Conservation (phyloP, 257 asterid species). For the Solanum infundibuliforme region DNA sequence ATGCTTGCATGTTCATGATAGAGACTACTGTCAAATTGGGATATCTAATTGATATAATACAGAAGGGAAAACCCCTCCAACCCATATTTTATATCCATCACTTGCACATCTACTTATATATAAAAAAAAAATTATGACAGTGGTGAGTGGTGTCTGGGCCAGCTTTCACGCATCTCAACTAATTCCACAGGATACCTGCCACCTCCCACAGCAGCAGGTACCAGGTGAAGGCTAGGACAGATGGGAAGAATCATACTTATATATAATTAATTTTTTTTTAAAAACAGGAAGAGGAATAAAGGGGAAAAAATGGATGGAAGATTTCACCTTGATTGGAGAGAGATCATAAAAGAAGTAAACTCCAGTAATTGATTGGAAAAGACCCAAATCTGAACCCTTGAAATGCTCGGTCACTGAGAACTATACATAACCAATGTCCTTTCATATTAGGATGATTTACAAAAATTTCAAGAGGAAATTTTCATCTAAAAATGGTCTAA, state of each 20-base stretch:
- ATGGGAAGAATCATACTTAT: not conserved
- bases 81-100: not conserved
- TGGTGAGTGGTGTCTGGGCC: not conserved
- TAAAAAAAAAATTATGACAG: not conserved
- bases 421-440: constrained; percentile 29
- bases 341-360: constrained; percentile 91
- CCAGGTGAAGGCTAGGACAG: not conserved
- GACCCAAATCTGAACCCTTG: constrained; percentile 55
- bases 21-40: not conserved
- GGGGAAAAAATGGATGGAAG: not conserved
- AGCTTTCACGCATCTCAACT: not conserved
- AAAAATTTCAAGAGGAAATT: not conserved
- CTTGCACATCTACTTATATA: not conserved
- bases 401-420: constrained; percentile 97
- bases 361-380: constrained; percentile 58
- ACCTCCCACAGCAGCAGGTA: not conserved
- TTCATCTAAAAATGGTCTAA: not conserved
- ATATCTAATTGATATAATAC: not conserved
- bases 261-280: not conserved
- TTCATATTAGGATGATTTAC: not conserved
- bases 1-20: not conserved
- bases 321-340: constrained; percentile 85
- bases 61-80: not conserved
- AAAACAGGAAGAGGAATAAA: not conserved
- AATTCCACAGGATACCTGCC: not conserved